phyloP scores from a whole-genome alignment of 2,329 filamentous ascomycete species.

The Stagonosporopsis tanaceti region DNA sequence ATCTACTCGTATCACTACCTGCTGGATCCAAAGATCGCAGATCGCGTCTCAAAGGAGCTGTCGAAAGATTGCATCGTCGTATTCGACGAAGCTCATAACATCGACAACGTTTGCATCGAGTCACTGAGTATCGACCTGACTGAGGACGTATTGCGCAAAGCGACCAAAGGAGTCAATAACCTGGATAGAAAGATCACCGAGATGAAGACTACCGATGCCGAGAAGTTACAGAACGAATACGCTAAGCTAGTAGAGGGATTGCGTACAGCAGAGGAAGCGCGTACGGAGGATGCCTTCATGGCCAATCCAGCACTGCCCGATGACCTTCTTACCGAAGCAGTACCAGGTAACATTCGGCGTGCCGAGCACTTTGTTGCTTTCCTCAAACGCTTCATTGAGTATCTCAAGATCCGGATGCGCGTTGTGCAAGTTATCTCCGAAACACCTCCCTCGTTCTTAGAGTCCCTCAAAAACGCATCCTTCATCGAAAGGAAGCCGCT shows the following conservation, averaged over 20 bases:
- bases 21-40: constrained; percentile 96
- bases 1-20: constrained; percentile 99
- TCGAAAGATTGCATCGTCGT: constrained; percentile 99
- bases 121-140: constrained; percentile 96
- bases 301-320: constrained; percentile 92
- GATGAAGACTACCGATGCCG: constrained; percentile 94
- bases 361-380: constrained; percentile 97
- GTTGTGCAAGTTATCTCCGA: constrained; percentile 97
- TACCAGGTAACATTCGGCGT: constrained; percentile 93
- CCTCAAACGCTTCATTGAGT: constrained; percentile 95
- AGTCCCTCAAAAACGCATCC: constrained; percentile 91
- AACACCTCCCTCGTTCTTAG: constrained; percentile 90
- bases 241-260: constrained; percentile 93
- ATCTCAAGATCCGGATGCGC: constrained; percentile 98
- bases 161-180: constrained; percentile 87
- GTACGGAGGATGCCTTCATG: constrained; percentile 96
- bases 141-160: constrained; percentile 90
- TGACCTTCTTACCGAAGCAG: constrained; percentile 92
- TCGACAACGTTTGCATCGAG: constrained; percentile 99
- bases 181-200: constrained; percentile 89
- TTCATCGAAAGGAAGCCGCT: constrained; percentile 98
- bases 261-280: constrained; percentile 84
- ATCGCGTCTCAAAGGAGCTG: constrained; percentile 91
- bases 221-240: constrained; percentile 94
- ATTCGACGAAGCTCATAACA: constrained; percentile 98